Base-by-base conservation (phyloP, 305 asterid genomes). In the Rubia peregrina region DNA sequence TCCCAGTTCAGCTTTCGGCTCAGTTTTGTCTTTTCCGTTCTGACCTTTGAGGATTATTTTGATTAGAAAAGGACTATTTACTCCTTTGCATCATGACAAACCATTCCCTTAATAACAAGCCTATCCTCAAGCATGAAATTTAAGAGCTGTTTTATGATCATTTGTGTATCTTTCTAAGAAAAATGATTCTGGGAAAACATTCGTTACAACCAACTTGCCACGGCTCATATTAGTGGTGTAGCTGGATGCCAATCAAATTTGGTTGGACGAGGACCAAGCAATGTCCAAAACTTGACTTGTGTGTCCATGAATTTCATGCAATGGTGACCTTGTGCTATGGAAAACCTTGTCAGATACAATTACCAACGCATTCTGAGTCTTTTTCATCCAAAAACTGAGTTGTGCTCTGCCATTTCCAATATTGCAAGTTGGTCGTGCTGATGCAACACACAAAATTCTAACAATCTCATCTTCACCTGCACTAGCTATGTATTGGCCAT, bases 401-500 rank as follows among this genome's bases (percentile, higher is more conserved):
- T 61, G 78, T 65, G 44, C 12, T 10, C 48, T 30, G 41, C 30
- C 74, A 73, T 78, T 24, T 16, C 78, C 61, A 21, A 61, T 46
- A 13, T 69, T 68, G 75, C 76, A 64, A 11, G 82, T 56, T 42
- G 85, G 72, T 21, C 80, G 83, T 6, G 74, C 75, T 26, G 42
- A 76, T 5, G 74, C 67, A 33, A 88, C 85, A 24, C 83, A 79
- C 96, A 95, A 87, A 22, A 92, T 51, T 49, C 94, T 86, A 71
- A 90, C 86, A 2, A 89, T 69, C 46, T 97, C 96, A 56, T 92
- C 97, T 77, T 84, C 95, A 51, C 98, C 97, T 0, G 90, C 97
- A 68, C 87, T 90, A 10, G 98, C 97, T 67, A 92, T 71, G 84
- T 78, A 89, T 33, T 77, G 78, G 8, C 96, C 94, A 70, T 92